These are phyloP conservation scores for Corrigiola litoralis DNA, from an alignment of 179 eudicot species.

Conservation along the genomic window DNA sequence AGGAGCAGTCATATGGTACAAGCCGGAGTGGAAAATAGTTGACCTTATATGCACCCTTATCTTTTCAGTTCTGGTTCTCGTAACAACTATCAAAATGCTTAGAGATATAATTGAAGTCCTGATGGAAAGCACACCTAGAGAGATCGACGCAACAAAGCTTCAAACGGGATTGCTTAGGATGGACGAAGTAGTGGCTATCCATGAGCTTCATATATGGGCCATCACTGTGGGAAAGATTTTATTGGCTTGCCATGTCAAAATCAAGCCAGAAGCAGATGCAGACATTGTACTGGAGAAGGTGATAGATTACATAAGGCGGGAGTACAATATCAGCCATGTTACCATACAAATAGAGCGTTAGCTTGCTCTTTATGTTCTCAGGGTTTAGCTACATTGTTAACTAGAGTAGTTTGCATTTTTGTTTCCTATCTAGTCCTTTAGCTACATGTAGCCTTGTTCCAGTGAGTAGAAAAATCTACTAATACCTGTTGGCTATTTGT, in stretches of 20 bases:
- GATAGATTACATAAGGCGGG: slow-evolving; percentile 62
- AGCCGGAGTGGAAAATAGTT: slow-evolving; percentile 82
- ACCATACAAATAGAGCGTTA: slow-evolving; percentile 67
- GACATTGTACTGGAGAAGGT: slow-evolving; percentile 76
- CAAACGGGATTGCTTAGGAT: slow-evolving; percentile 66
- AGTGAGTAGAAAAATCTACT: slow-evolving; percentile 12
- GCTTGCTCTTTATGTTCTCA: background rate
- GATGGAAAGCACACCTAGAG: slow-evolving; percentile 97
- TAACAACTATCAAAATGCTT: slow-evolving; percentile 73
- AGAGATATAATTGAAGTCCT: slow-evolving; percentile 79
- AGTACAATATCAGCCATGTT: slow-evolving; percentile 83
- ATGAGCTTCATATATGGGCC: slow-evolving; percentile 96
- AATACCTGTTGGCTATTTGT: slow-evolving; percentile 22
- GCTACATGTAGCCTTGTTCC: slow-evolving; percentile 15
- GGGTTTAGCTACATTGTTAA: background rate
- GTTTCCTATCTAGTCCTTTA: slow-evolving; percentile 7
- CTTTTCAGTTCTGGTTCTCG: slow-evolving; percentile 68
- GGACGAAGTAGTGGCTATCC: slow-evolving; percentile 82
- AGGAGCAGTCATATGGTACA: slow-evolving; percentile 82
- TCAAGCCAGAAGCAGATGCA: slow-evolving; percentile 66
- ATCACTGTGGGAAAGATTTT: slow-evolving; percentile 85
- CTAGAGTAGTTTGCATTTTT: slow-evolving; percentile 6
- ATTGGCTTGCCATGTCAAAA: slow-evolving; percentile 83
- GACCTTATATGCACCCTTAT: slow-evolving; percentile 81
- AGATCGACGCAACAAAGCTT: slow-evolving; percentile 83